Percentiles rank a stretch among this genome's conserved stretches.
These are phyloP conservation scores for Lagenidium sp. DNA, from an alignment of 352 stramenopile species.

Conservation along the genomic window DNA sequence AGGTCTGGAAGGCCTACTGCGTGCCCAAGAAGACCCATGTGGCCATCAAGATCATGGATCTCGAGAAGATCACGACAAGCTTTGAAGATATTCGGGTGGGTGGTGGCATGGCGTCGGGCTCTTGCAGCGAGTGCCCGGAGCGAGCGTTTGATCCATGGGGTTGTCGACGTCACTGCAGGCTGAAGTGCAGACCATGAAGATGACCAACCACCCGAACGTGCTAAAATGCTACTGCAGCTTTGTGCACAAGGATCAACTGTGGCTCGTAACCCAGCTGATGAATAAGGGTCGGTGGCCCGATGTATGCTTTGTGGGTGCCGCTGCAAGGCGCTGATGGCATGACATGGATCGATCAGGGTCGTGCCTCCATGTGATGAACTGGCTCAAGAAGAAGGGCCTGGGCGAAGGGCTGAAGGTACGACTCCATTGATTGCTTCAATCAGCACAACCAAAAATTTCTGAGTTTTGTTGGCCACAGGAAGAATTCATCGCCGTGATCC, in stretches of 20 bases:
- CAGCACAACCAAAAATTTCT: neutral
- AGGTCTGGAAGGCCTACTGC: constrained; percentile 96
- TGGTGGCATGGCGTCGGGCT: neutral
- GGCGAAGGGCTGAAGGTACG: constrained; percentile 73
- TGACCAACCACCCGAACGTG: constrained; percentile 97
- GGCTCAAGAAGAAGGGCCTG: constrained; percentile 86
- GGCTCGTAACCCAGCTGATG: constrained; percentile 99
- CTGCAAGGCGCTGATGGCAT: neutral
- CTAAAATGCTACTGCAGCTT: constrained; percentile 98
- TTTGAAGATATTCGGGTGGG: constrained; percentile 86
- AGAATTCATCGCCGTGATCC: constrained; percentile 95
- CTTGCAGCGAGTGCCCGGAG: neutral
- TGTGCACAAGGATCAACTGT: constrained; percentile 96
- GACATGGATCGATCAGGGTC: constrained; percentile 42
- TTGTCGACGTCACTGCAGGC: constrained; percentile 21
- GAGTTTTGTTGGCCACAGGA: constrained; percentile 39
- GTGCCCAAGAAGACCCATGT: constrained; percentile 81
- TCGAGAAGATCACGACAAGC: constrained; percentile 97
- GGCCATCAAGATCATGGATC: constrained; percentile 99
- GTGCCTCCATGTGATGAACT: constrained; percentile 96
- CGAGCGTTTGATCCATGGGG: neutral
- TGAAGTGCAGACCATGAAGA: constrained; percentile 98
- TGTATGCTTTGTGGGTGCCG: neutral
- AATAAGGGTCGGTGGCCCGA: constrained; percentile 80
- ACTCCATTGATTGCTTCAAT: no score